Evolutionary conservation across 345 rosid species (phyloP).

Genomic region (Arabis hirsuta): DNA sequence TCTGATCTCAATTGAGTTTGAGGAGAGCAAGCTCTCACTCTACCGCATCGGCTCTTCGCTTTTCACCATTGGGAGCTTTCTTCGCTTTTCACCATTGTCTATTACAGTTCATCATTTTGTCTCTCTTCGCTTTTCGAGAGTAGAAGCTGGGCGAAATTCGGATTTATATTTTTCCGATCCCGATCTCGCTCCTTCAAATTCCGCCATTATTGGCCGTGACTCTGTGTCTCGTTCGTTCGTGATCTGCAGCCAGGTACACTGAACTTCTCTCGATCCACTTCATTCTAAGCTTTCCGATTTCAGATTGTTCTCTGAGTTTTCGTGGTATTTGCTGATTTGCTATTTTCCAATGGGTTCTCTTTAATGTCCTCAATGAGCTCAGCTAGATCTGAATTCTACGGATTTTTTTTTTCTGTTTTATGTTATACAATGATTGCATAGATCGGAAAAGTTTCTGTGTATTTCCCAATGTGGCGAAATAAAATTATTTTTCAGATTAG

Average conservation of each 20-base stretch:
- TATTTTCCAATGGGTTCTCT: neutral
- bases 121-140: too few relatives aligned
- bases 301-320: conserved; percentile 1
- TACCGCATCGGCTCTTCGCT: conserved; percentile 26
- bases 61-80: conserved; percentile 27
- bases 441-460: neutral
- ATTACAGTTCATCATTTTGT: too few relatives aligned
- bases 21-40: conserved; percentile 20
- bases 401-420: neutral
- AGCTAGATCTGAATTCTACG: conserved; percentile 34
- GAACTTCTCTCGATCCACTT: conserved; percentile 29
- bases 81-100: conserved; percentile 16
- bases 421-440: neutral
- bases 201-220: conserved; percentile 1
- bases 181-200: conserved; percentile 35
- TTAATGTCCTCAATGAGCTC: neutral
- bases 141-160: too few relatives aligned
- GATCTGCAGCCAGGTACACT: conserved; percentile 39
- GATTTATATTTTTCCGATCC: conserved; percentile 21
- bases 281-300: neutral
- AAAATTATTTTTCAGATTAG: conserved; percentile 5
- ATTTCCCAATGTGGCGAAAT: conserved; percentile 1
- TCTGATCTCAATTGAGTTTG: conserved; percentile 36
- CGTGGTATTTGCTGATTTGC: neutral
- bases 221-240: neutral